Conservation (phyloP, 768 basidiomycete genomes). For the Galerina sulciceps region DNA sequence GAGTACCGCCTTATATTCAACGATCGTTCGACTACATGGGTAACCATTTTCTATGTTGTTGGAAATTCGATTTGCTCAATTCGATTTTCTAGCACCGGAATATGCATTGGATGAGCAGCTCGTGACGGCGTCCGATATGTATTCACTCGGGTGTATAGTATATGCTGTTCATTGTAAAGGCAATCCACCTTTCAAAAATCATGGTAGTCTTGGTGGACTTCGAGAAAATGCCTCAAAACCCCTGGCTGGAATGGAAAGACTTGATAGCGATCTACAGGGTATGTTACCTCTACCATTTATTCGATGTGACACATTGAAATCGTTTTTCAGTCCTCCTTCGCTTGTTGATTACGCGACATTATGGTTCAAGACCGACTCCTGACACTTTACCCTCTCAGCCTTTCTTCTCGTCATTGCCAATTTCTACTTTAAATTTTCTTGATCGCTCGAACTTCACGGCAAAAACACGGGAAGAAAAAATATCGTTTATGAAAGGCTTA, state of each 20-base stretch:
- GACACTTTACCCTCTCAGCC: constrained; percentile 79
- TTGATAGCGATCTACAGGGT: constrained; percentile 81
- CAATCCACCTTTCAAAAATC: constrained; percentile 85
- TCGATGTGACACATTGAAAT: constrained; percentile 8
- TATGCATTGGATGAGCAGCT: constrained; percentile 91
- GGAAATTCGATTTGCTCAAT: neutral
- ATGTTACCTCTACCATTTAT: constrained; percentile 3
- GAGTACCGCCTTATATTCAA: constrained; percentile 81
- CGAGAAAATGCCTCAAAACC: constrained; percentile 73
- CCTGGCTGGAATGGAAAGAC: constrained; percentile 60
- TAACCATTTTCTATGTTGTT: constrained; percentile 34
- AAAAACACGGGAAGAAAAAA: constrained; percentile 94
- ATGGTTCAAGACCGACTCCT: constrained; percentile 75
- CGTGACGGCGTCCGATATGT: constrained; percentile 90
- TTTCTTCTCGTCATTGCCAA: constrained; percentile 95
- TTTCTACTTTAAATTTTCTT: constrained; percentile 94
- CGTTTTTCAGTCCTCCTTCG: constrained; percentile 67
- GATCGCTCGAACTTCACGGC: constrained; percentile 95
- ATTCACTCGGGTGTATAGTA: constrained; percentile 87
- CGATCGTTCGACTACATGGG: constrained; percentile 96
- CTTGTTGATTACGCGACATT: constrained; percentile 80
- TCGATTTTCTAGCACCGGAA: constrained; percentile 72
- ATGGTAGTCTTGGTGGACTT: constrained; percentile 71
- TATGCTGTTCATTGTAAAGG: constrained; percentile 92
- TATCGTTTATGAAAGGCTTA: constrained; percentile 93